Evolutionary conservation across 768 basidiomycete genomes (phyloP).

Genomic region (Kwoniella dejecticola): DNA sequence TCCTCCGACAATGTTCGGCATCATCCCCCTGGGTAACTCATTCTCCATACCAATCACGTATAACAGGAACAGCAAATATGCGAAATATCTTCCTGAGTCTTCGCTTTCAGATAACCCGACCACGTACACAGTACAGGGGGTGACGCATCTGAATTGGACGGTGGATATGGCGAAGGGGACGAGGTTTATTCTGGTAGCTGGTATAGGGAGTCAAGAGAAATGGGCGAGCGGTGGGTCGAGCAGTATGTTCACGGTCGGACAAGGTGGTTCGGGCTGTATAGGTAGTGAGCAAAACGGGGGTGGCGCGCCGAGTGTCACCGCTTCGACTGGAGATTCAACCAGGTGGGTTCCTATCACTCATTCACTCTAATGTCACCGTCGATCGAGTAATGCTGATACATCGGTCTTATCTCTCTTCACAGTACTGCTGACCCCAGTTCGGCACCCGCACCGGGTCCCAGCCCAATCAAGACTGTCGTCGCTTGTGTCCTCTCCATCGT

Average conservation of each 20-base stretch:
- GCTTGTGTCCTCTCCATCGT: slow-evolving; percentile 45
- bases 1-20: slow-evolving; percentile 49
- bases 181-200: slow-evolving; percentile 47
- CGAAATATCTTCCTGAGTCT: slow-evolving; percentile 30
- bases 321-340: slow-evolving; percentile 15
- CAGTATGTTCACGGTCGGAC: slow-evolving; percentile 47
- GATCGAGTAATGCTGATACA: neutral
- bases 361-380: neutral
- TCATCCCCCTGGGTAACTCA: slow-evolving; percentile 49
- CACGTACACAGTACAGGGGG: slow-evolving; percentile 37
- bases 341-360: slow-evolving; percentile 2
- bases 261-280: slow-evolving; percentile 35
- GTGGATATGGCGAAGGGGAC: slow-evolving; percentile 47
- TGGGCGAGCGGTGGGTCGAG: slow-evolving; percentile 48
- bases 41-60: slow-evolving; percentile 49
- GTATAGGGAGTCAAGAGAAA: slow-evolving; percentile 45
- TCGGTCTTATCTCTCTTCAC: too few relatives aligned
- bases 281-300: slow-evolving; percentile 12
- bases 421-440: neutral
- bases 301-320: slow-evolving; percentile 39
- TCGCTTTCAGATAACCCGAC: slow-evolving; percentile 40
- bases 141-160: slow-evolving; percentile 47
- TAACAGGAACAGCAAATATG: slow-evolving; percentile 26
- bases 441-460: neutral
- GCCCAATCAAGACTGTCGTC: slow-evolving; percentile 15